These are phyloP conservation scores for Ganoderma resinaceum DNA, from an alignment of 1,284 basidiomycete species.

Conservation along the genomic window DNA sequence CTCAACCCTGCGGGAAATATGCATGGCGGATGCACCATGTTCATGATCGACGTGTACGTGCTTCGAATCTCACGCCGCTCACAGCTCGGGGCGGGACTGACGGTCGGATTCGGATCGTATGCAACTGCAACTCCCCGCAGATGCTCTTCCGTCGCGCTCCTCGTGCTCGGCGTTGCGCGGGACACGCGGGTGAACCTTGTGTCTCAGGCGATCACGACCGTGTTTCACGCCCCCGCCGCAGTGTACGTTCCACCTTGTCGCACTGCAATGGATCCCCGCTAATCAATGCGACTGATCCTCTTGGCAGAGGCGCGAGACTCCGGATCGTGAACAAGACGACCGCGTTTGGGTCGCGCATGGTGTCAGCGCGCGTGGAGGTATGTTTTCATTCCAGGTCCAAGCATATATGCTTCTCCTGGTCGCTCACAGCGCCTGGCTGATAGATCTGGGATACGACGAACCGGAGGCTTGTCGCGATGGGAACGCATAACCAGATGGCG, in stretches of 20 bases:
- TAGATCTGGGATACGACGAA: slow-evolving; percentile 7
- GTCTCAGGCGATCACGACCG: slow-evolving; percentile 68
- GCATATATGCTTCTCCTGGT: not conserved
- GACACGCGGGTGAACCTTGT: slow-evolving; percentile 69
- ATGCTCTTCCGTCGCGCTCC: slow-evolving; percentile 66
- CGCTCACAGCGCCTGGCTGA: not conserved
- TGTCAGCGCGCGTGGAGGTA: not conserved
- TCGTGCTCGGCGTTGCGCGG: slow-evolving; percentile 61
- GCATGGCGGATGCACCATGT: slow-evolving; percentile 2
- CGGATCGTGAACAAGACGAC: not conserved
- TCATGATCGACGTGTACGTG: slow-evolving; percentile 10
- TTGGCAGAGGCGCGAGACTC: not conserved
- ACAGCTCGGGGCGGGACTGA: no score
- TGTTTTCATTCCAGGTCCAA: not conserved
- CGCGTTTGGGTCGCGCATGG: not conserved
- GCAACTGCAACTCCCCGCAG: no score
- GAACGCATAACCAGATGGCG: not conserved
- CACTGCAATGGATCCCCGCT: not conserved
- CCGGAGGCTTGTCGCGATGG: not conserved
- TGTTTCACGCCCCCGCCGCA: slow-evolving; percentile 68
- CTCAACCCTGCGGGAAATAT: slow-evolving; percentile 2
- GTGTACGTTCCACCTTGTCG: slow-evolving; percentile 42
- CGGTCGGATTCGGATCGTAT: no score
- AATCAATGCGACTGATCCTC: not conserved
- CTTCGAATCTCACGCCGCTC: no score